Evolutionary conservation across 306 rosid species (phyloP).

Genomic region (Begonia loranthoides): DNA sequence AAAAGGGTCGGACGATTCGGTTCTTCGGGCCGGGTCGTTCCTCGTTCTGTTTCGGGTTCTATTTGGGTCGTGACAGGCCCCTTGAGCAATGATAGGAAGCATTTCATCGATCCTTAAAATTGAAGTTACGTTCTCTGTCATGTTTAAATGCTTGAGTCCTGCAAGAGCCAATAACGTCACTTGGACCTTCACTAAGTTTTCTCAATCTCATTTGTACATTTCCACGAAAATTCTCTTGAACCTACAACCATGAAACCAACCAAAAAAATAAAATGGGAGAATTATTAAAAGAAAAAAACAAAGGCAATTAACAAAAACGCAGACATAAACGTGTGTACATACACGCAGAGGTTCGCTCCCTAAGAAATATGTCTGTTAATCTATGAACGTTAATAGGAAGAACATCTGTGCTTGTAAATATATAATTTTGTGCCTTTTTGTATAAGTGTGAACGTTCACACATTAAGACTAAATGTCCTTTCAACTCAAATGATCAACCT

Average conservation of each 20-base stretch:
- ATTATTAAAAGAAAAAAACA: too few relatives aligned
- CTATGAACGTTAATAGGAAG: not conserved
- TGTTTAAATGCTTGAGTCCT: conserved; percentile 70
- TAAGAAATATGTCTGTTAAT: not conserved
- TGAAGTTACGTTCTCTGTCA: conserved; percentile 45
- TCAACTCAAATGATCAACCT: too few relatives aligned
- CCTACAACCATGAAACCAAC: conserved; percentile 20
- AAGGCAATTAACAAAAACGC: too few relatives aligned
- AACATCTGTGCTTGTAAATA: too few relatives aligned
- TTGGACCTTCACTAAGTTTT: conserved; percentile 83
- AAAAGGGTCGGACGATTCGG: too few relatives aligned
- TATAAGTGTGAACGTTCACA: too few relatives aligned
- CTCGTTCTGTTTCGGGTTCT: too few relatives aligned
- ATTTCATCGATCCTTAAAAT: conserved; percentile 37
- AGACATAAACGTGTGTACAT: too few relatives aligned
- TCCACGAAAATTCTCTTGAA: conserved; percentile 89
- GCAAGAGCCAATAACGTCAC: conserved; percentile 95
- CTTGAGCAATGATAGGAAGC: conserved; percentile 69
- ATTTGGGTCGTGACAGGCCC: too few relatives aligned
- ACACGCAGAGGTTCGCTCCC: not conserved
- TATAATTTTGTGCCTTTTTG: too few relatives aligned
- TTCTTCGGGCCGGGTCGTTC: too few relatives aligned
- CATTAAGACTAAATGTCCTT: too few relatives aligned
- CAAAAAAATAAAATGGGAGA: not conserved
- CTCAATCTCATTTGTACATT: conserved; percentile 83